phyloP scores from a whole-genome alignment of 2,329 filamentous ascomycete genomes.

The Pseudocercospora crystallina region DNA sequence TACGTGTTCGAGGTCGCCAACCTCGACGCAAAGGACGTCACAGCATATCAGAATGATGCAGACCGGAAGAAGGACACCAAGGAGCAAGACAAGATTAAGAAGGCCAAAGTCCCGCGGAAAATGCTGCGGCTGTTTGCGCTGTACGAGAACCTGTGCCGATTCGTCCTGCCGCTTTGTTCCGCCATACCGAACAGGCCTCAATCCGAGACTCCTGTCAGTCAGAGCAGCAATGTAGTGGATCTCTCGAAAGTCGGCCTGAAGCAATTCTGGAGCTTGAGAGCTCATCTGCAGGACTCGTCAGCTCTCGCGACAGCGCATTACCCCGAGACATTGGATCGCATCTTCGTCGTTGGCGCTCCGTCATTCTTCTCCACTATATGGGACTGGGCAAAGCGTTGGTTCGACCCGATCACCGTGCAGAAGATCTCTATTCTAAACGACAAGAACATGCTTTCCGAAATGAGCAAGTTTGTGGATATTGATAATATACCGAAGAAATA shows the following conservation, averaged over 20 bases:
- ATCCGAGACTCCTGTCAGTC: conserved; percentile 80
- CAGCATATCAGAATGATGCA: conserved; percentile 70
- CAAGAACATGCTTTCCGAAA: conserved; percentile 71
- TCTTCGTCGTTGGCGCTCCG: conserved; percentile 86
- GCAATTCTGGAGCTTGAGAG: conserved; percentile 94
- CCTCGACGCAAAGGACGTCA: conserved; percentile 78
- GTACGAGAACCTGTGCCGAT: conserved; percentile 88
- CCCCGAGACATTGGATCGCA: conserved; percentile 85
- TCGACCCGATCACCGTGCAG: conserved; percentile 82
- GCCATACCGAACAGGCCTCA: conserved; percentile 69
- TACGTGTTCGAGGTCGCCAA: conserved; percentile 87
- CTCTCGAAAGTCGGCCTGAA: conserved; percentile 83
- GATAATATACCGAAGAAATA: conserved; percentile 86
- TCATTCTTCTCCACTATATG: conserved; percentile 89
- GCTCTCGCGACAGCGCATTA: conserved; percentile 89
- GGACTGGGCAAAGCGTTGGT: conserved; percentile 96
- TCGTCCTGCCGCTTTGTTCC: conserved; percentile 81
- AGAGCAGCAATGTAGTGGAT: conserved; percentile 93
- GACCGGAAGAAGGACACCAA: conserved; percentile 51
- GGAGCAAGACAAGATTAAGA: conserved; percentile 34
- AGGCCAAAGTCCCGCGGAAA: conserved; percentile 68
- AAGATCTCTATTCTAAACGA: conserved; percentile 89
- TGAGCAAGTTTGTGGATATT: conserved; percentile 77
- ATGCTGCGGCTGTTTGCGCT: conserved; percentile 85
- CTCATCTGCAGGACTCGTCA: conserved; percentile 90